Base-by-base conservation (phyloP, 352 stramenopile genomes). In the Phytophthora syringae region DNA sequence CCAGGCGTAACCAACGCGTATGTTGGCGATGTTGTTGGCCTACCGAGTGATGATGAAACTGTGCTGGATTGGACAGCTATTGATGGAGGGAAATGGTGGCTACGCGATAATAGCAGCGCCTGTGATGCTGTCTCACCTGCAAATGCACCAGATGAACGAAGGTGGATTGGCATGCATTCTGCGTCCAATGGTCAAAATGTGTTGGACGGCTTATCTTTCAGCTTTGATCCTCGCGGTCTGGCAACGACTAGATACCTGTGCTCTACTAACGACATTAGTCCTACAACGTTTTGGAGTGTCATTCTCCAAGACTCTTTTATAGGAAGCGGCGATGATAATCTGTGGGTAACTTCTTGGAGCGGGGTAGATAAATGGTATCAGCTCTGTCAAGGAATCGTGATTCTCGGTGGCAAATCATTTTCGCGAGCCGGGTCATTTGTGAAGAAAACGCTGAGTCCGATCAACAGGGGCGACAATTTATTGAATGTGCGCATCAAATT, bases 91-190 rank as follows among this genome's bases (percentile, higher is more conserved):
- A 87, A 80, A 28, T 90, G 77, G 79, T 90, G 81, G 81, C 28
- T 90, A 16, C 78, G 81, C 16, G 81, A 90, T 55, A 70, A 79
- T 6, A 42, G 71, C 20, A 78, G 56, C 21, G 49, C 57, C 13
- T 69, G 69, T 30, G 67, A 84, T 45, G 64, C 36, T 20, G 58
- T 47, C 22, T 64, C 13, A 37, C 64, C 24, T 49, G 50, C 51
- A 25, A 62, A 37, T 48, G 51, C 58, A 63, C 64, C 75, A 39
- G 64, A 73, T 28, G 73, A 72, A 51, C 56, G 65, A 22, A 67
- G 67, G 10, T 90, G 81, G 81, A 48, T 90, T 11, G 77, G 76
- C n/a, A 88, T 88, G 81, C 75, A 90, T 51, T 62, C 39, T 9
- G 45, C 64, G 21, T 61, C 64, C 7, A 77, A 81, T 49, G 78